Evolutionary conservation across 106 monocot genomes (phyloP).

Genomic region (Xerophyta viscosa): DNA sequence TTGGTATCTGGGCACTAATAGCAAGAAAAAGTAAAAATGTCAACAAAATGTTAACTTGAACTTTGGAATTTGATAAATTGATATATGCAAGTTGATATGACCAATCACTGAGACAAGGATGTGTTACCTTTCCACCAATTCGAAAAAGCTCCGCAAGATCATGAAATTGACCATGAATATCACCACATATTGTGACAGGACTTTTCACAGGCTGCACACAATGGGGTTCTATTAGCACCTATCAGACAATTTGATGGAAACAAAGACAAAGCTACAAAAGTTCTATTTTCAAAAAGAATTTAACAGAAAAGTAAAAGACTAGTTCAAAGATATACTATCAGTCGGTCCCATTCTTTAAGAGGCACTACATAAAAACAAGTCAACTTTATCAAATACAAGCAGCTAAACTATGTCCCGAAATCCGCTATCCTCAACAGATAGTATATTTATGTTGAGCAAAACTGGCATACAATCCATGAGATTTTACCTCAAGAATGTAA

Average conservation of each 20-base stretch:
- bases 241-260: neutral
- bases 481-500: no score
- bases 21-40: constrained; percentile 15
- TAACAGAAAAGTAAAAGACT: no score
- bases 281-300: neutral
- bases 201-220: constrained; percentile 97
- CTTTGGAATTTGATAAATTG: no score
- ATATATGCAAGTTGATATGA: neutral
- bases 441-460: no score
- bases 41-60: constrained; percentile 3
- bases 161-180: constrained; percentile 96
- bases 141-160: constrained; percentile 88
- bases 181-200: constrained; percentile 91
- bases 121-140: constrained; percentile 87
- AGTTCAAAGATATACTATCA: no score
- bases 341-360: no score
- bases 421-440: no score
- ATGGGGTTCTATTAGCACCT: no score
- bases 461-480: no score
- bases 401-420: no score
- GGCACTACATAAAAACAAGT: no score
- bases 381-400: no score
- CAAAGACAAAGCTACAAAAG: neutral
- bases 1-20: constrained; percentile 98
- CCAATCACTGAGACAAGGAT: neutral